Evolutionary conservation across 2,329 filamentous ascomycete species (phyloP), one percentile per base, ranked within the genome.

Genomic region (Cordyceps javanica): DNA sequence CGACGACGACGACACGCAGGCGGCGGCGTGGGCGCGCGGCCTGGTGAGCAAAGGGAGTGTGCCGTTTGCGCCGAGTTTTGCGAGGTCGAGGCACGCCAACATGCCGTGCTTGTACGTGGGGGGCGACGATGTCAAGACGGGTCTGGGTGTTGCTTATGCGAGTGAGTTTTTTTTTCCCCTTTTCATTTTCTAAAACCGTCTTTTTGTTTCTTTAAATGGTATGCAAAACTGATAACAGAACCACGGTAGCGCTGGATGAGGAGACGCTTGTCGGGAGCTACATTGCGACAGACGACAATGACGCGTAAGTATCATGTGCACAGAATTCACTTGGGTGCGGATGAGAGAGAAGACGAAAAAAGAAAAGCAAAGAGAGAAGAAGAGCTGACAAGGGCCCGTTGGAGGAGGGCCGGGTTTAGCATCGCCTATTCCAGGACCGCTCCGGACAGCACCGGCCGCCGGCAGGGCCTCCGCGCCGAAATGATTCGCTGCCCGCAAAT

Each of bases 261-360:
- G 60, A 66, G 19, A 65, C 63, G 3, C 58, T 79, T 50, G 62
- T 72, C 10, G 74, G 73, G 2, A 70, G 67, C 3, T 76, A 79
- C 55, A 66, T 82, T 2, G 69, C 73, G 3, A 71, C 72, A 36
- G 75, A 81, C 52, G 61, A 67, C 3, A 70, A 76, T n/a, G 73
- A 74, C 8, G 65, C 63, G 76, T 79, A 67, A 51, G 70, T 62
- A 2, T 11, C 38, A 10, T 30, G 9, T n/a, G n/a, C n/a, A n/a
- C n/a, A n/a, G n/a, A n/a, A n/a, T n/a, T n/a, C n/a, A n/a, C 25
- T 11, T 19, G 16, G 10, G 19, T n/a, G 21, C 44, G 8, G 19
- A 25, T n/a, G n/a, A 39, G 8, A 21, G 4, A 6, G 14, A n/a
- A 16, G 5, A 32, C 10, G 21, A 5, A 14, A 41, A 41, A 11